Evolutionary conservation across 768 basidiomycete species (phyloP).

Genomic region (Hypholoma sublateritium): DNA sequence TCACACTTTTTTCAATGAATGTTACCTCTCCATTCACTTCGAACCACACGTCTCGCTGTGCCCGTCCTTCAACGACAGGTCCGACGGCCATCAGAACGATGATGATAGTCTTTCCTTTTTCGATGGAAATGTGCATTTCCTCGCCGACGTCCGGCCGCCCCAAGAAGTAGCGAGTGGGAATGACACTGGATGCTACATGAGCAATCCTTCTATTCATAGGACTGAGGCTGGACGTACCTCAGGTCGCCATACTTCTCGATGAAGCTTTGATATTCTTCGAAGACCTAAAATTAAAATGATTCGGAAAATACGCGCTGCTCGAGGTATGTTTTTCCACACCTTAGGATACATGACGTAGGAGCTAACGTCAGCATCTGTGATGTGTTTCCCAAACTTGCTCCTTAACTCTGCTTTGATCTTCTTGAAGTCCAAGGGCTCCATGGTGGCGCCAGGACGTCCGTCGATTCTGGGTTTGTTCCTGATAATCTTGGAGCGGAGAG

Average conservation of each 20-base stretch:
- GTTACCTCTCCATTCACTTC: constrained; percentile 94
- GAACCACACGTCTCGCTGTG: constrained; percentile 96
- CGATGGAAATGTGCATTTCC: constrained; percentile 96
- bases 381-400: constrained; percentile 93
- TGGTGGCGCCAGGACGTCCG: constrained; percentile 84
- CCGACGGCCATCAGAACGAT: constrained; percentile 95
- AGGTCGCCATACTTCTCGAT: constrained; percentile 94
- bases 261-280: constrained; percentile 96
- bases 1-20: constrained; percentile 5
- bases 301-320: not conserved
- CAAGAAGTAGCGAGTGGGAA: constrained; percentile 97
- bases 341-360: constrained; percentile 99
- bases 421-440: constrained; percentile 91
- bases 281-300: constrained; percentile 55
- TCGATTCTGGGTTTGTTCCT: constrained; percentile 93
- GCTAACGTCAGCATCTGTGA: constrained; percentile 89
- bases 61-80: constrained; percentile 87
- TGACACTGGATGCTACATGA: constrained; percentile 53
- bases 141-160: constrained; percentile 89
- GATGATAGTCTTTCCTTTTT: constrained; percentile 95
- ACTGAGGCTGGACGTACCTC: constrained; percentile 51
- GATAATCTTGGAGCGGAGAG: constrained; percentile 87
- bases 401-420: constrained; percentile 92
- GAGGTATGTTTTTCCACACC: constrained; percentile 39
- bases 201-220: constrained; percentile 6